Conservation (phyloP, 768 basidiomycete species). For the Leccinum boreale region DNA sequence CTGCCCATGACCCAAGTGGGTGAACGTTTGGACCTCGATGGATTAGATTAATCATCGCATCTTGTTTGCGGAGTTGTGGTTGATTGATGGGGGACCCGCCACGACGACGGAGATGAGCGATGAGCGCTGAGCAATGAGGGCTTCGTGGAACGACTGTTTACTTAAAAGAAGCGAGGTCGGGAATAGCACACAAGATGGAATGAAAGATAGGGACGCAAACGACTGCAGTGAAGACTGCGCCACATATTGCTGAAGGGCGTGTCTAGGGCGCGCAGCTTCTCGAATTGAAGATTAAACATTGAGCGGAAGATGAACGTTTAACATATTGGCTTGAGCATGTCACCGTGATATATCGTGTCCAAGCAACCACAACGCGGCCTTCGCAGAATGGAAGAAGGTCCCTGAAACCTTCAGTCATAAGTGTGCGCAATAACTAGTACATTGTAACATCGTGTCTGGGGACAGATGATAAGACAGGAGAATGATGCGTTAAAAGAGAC, state of each 20-base stretch:
- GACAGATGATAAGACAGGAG: conserved; percentile 1
- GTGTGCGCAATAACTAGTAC: conserved; percentile 16
- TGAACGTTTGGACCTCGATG: neutral
- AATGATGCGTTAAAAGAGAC: conserved; percentile 20
- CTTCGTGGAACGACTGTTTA: neutral
- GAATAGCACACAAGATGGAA: conserved; percentile 3
- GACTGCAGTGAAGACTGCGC: conserved; percentile 7
- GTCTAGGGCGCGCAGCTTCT: neutral
- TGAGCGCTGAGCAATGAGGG: neutral
- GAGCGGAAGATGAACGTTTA: conserved; percentile 5
- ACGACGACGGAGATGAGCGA: conserved; percentile 23
- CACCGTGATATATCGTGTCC: conserved; percentile 5
- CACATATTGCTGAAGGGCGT: conserved; percentile 14
- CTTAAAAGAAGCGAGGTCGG: conserved; percentile 12
- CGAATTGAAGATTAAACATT: conserved; percentile 6
- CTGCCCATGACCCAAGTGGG: neutral
- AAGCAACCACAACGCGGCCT: neutral
- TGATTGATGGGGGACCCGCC: neutral
- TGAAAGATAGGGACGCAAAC: conserved; percentile 4
- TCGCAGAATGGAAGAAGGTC: conserved; percentile 2
- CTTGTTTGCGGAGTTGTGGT: neutral
- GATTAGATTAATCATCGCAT: neutral
- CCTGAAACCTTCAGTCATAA: conserved; percentile 18
- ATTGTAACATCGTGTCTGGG: conserved; percentile 18
- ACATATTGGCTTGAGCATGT: conserved; percentile 1